These are phyloP conservation scores for Lasiosphaeria hispida DNA, from an alignment of 495 filamentous ascomycete genomes.

Conservation along the genomic window DNA sequence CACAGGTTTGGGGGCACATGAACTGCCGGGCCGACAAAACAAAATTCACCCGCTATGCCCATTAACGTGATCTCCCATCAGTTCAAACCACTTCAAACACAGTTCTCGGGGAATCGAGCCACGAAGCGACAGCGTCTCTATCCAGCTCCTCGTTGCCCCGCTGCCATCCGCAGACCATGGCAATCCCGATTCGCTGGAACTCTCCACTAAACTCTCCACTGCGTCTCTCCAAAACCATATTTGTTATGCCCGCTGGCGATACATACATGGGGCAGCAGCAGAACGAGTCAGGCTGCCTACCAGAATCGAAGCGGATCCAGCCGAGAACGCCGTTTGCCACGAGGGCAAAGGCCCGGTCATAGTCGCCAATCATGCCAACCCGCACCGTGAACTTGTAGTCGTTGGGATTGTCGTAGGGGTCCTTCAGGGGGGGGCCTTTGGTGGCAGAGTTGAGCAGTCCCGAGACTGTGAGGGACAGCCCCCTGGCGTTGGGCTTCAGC, in stretches of 20 bases:
- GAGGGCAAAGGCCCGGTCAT: slow-evolving; percentile 3
- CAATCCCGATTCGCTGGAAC: background rate
- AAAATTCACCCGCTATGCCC: no score
- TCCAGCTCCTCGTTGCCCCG: background rate
- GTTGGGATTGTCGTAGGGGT: background rate
- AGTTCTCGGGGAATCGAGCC: no score
- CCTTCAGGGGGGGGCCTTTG: background rate
- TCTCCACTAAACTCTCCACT: background rate
- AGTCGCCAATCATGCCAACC: background rate
- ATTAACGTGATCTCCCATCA: no score
- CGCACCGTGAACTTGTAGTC: background rate
- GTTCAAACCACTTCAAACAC: no score
- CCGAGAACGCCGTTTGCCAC: slow-evolving; percentile 1
- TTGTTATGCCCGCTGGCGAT: background rate
- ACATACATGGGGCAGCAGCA: slow-evolving; percentile 1
- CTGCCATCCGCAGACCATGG: slow-evolving; percentile 3
- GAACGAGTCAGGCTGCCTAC: background rate
- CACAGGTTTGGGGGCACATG: no score
- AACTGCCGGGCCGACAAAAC: no score
- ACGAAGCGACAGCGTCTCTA: no score
- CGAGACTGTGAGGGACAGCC: background rate
- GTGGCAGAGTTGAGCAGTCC: background rate
- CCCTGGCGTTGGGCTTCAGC: background rate
- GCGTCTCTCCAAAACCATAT: background rate
- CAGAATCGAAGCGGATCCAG: slow-evolving; percentile 3